Percentiles rank a stretch among this genome's conserved stretches.
Evolutionary conservation across 2,329 filamentous ascomycete species (phyloP).

Genomic region (Fusarium floridanum): DNA sequence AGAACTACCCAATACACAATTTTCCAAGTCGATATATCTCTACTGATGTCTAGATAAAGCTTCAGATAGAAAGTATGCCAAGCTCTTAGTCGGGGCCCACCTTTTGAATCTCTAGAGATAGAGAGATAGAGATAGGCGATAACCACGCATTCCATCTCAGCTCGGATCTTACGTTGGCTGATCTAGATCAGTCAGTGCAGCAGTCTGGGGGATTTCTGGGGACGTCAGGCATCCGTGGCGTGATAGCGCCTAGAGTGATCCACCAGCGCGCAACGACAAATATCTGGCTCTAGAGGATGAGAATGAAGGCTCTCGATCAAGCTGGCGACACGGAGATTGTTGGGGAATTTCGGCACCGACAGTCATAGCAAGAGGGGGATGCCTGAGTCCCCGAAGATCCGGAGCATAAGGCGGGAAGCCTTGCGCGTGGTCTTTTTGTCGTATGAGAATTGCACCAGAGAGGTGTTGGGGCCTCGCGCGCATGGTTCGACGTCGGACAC

Average conservation of each 20-base stretch:
- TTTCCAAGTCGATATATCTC: neutral
- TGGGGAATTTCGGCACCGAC: neutral
- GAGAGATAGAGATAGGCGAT: conserved; percentile 37
- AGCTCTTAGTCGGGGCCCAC: conserved; percentile 8
- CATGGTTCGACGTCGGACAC: neutral
- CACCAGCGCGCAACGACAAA: conserved; percentile 2
- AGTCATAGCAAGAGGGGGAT: neutral
- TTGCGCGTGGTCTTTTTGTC: neutral
- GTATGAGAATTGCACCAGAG: neutral
- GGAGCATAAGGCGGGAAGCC: neutral
- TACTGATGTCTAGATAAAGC: neutral
- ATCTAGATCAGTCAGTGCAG: conserved; percentile 10
- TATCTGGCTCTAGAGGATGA: neutral
- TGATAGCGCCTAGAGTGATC: conserved; percentile 5
- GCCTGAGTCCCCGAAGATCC: neutral
- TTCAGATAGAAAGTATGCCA: neutral
- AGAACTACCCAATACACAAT: neutral
- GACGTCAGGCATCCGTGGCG: conserved; percentile 21
- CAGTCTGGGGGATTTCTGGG: conserved; percentile 20
- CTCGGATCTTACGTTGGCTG: conserved; percentile 18
- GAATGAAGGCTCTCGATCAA: neutral
- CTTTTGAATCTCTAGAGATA: conserved; percentile 4
- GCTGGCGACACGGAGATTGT: neutral
- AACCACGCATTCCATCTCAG: conserved; percentile 17
- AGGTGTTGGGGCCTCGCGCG: neutral